Evolutionary conservation across 148 eudicot species (phyloP).

Genomic region (Persicaria maculosa): DNA sequence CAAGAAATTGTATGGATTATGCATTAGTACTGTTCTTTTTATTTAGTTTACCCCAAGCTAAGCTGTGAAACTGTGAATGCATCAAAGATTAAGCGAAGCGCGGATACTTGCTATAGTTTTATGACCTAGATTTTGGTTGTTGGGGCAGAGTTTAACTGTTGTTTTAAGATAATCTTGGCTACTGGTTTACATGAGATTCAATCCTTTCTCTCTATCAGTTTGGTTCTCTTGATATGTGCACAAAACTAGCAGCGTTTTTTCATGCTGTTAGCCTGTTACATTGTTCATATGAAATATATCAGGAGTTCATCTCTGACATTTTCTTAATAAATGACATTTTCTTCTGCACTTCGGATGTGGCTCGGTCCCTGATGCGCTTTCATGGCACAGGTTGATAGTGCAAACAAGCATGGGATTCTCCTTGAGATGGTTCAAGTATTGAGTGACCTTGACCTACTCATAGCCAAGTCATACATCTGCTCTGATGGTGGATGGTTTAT

Average conservation of each 20-base stretch:
- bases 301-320: not conserved
- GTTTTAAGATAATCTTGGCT: too few relatives aligned
- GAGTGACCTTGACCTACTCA: slow-evolving; percentile 7
- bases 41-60: not conserved
- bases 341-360: not conserved
- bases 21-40: not conserved
- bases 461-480: slow-evolving; percentile 16
- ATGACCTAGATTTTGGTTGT: not conserved
- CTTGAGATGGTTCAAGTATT: slow-evolving; percentile 8
- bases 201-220: not conserved
- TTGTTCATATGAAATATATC: slow-evolving; percentile 3
- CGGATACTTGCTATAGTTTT: not conserved
- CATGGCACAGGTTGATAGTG: slow-evolving; percentile 16
- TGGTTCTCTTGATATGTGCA: not conserved
- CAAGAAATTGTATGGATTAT: not conserved
- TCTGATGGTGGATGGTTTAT: slow-evolving; percentile 19
- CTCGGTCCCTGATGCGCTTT: not conserved
- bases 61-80: not conserved
- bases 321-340: not conserved
- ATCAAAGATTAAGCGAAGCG: not conserved
- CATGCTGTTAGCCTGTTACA: not conserved
- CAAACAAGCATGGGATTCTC: slow-evolving; percentile 14
- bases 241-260: not conserved
- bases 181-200: not conserved
- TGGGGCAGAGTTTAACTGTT: not conserved